Evolutionary conservation across 768 basidiomycete species (phyloP), one percentile per base, ranked within the genome.

Genomic region (Termitomyces sp.): DNA sequence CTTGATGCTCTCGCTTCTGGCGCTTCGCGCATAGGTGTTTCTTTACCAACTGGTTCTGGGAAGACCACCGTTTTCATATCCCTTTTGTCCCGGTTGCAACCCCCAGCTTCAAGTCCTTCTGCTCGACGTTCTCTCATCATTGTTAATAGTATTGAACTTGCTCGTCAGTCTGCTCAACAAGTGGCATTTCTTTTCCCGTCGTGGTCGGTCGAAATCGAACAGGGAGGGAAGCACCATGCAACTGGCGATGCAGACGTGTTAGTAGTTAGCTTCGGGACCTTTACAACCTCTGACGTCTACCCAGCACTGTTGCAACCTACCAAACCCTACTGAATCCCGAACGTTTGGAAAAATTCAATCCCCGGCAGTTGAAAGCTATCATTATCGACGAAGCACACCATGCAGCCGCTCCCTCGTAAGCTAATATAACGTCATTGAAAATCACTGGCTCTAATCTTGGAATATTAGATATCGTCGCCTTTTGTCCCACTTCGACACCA

Each of bases 361-460:
- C 88, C 3, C 63, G 68, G 10, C 63, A 57, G 43, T 69, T 91
- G 57, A 92, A 88, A 63, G 88, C 87, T 15, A 76, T 97, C 55
- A 84, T 96, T 42, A 76, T 97, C 3, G 94, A 97, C 63, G 94
- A 97, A 70, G 95, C 95, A 0, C 96, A 98, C 66, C 96, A 98
- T 69, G 90, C 95, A 27, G 94, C 91, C 36, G 91, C 95, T 9
- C 86, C 88, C 29, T 94, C 94, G 85, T 95, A 72, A 52, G 84
- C 74, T 10, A 32, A 7, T 2, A 3, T 25, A 38, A 36, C 12
- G 18, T 27, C 12, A 25, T 50, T n/a, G 18, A 9, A 13, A 36
- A 25, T 11, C 29, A 33, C n/a, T 29, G 52, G 32, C n/a, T 7
- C 25, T n/a, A 13, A 15, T n/a, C 43, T 33, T 6, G 31, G 11